These are phyloP conservation scores for Leccinum subtestaceum DNA, from an alignment of 768 basidiomycete species.

Conservation along the genomic window DNA sequence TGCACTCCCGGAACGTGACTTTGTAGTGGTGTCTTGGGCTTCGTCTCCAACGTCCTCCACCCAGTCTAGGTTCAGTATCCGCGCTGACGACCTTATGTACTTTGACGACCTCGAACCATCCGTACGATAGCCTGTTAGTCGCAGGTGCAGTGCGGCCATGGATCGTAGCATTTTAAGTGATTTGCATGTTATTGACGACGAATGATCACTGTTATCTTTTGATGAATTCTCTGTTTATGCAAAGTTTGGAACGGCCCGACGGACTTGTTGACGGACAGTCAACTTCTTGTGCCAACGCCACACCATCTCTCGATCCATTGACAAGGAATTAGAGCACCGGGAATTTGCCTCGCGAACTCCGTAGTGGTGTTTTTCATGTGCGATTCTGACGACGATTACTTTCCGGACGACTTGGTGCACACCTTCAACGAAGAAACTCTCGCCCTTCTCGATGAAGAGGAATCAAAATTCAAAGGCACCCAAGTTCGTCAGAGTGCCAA, in stretches of 20 bases:
- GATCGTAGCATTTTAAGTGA: slow-evolving; percentile 9
- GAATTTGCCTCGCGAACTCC: not conserved
- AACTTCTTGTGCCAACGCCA: not conserved
- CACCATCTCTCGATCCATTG: not conserved
- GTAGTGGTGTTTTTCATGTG: slow-evolving; percentile 42
- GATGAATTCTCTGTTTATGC: not conserved
- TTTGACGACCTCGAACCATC: slow-evolving; percentile 21
- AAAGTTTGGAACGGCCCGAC: not conserved
- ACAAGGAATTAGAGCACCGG: not conserved
- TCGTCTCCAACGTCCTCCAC: slow-evolving; percentile 9
- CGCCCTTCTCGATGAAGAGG: slow-evolving; percentile 59
- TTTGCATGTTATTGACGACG: slow-evolving; percentile 8
- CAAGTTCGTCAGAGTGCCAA: slow-evolving; percentile 23
- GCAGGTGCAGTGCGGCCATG: slow-evolving; percentile 7
- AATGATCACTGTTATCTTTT: not conserved
- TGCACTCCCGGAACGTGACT: slow-evolving; percentile 14
- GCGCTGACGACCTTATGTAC: slow-evolving; percentile 26
- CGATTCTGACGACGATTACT: slow-evolving; percentile 68
- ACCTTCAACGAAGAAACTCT: slow-evolving; percentile 56
- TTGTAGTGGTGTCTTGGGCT: slow-evolving; percentile 16
- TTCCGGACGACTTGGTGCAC: slow-evolving; percentile 55
- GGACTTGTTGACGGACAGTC: not conserved
- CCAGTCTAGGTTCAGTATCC: slow-evolving; percentile 15
- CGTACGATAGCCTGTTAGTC: slow-evolving; percentile 6
- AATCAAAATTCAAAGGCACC: slow-evolving; percentile 37